phyloP scores from a whole-genome alignment of 1,139 yeast genomes.

The Tardiomyces digboiensis region DNA sequence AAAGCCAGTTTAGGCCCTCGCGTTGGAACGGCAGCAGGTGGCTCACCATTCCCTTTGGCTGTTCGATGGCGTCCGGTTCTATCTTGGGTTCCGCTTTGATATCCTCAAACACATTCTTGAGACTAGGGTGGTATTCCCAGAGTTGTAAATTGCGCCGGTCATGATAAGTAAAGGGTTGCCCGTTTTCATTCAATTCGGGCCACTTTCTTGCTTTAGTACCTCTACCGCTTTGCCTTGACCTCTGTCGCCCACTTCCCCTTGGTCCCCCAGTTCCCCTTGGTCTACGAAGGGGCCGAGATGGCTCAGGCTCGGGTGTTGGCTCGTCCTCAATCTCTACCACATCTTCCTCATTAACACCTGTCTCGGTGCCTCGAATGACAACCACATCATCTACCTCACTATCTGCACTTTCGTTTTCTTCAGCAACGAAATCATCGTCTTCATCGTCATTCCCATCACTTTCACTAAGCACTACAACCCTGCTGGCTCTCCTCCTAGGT shows the following conservation, averaged over 20 bases:
- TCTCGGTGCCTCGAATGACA: not conserved
- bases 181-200: not conserved
- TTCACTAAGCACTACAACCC: not conserved
- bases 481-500: not conserved
- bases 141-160: slow-evolving; percentile 21
- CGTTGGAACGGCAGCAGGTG: slow-evolving; percentile 78
- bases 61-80: slow-evolving; percentile 51
- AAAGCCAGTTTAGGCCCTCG: slow-evolving; percentile 89
- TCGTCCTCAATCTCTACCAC: not conserved
- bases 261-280: no score
- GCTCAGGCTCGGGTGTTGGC: not conserved
- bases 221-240: no score
- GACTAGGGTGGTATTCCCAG: slow-evolving; percentile 67
- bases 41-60: slow-evolving; percentile 73
- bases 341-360: not conserved
- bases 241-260: no score
- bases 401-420: not conserved
- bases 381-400: not conserved
- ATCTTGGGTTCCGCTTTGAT: slow-evolving; percentile 43
- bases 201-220: no score
- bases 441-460: not conserved
- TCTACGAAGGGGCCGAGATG: no score
- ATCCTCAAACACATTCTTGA: slow-evolving; percentile 60
- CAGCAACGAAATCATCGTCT: not conserved
- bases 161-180: not conserved